Conservation (phyloP, 2,329 filamentous ascomycete genomes). For the Colletotrichum coccodes region DNA sequence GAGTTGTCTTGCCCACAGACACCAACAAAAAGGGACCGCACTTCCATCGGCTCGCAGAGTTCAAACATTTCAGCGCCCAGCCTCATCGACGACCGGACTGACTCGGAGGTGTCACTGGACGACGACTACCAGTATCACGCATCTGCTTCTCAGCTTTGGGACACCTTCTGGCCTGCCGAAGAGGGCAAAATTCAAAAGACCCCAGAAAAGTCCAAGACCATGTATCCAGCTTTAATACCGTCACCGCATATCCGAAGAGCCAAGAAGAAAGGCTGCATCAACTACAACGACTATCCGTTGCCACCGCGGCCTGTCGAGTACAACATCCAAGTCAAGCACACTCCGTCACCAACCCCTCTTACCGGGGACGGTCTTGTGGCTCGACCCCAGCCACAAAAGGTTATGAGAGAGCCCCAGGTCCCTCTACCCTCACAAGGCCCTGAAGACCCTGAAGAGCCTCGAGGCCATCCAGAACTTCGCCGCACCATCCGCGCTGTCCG, state of each 20-base stretch:
- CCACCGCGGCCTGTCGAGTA: constrained; percentile 35
- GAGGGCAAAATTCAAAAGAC: constrained; percentile 17
- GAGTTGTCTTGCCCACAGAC: constrained; percentile 19
- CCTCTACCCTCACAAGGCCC: constrained; percentile 22
- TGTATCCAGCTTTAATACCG: constrained; percentile 34
- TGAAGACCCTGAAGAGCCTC: not conserved
- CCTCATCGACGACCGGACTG: constrained; percentile 60
- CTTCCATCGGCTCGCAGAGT: constrained; percentile 48
- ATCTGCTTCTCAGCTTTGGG: constrained; percentile 59
- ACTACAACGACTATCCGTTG: constrained; percentile 38
- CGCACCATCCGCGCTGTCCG: constrained; percentile 33
- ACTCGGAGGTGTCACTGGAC: constrained; percentile 61
- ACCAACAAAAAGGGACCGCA: constrained; percentile 42
- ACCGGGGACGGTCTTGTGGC: not conserved
- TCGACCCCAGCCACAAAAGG: constrained; percentile 30
- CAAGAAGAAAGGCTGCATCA: constrained; percentile 33
- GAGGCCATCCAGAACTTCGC: constrained; percentile 28
- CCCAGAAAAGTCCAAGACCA: constrained; percentile 23
- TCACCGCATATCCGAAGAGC: constrained; percentile 33
- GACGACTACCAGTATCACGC: constrained; percentile 61
- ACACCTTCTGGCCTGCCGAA: constrained; percentile 57
- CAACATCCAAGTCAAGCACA: constrained; percentile 26
- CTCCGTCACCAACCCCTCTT: constrained; percentile 2
- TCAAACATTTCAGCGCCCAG: constrained; percentile 59
- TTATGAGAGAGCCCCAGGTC: not conserved